Evolutionary conservation across 106 monocot species (phyloP), one percentile per base, ranked within the genome.

Genomic region (Allium fistulosum): DNA sequence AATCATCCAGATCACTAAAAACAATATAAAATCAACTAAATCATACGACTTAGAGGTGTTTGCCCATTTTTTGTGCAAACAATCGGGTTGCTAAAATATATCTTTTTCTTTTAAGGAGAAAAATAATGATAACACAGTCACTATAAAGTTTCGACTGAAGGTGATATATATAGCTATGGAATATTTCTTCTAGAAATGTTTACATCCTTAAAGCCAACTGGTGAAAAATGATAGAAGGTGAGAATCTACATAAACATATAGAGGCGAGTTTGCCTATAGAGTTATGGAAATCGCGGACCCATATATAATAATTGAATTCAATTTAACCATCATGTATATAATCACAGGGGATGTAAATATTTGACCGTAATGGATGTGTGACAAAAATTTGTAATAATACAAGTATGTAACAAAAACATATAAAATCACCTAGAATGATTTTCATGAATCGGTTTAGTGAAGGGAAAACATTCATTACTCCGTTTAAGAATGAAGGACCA

Each of bases 401-500:
- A 37, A 37, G 37, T 37, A 5, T 37, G 1, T 37, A 1, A 37
- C 37, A 2, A 37, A 37, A 37, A 37, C 37, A 37, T 37, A 37
- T 37, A 37, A 37, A 37, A 18, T 78, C 76, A 89, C 70, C 77
- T 85, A 61, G 87, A 90, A 94, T 87, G 48, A 78, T 72, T 75
- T 76, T 96, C 91, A 96, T 91, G 63, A 96, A 88, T 58, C 74
- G 59, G 11, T 80, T 86, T 51, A 88, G 37, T 7, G 88, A 88
- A 70, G 63, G 68, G 51, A 95, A 74, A 17, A 88, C 61, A 64
- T 85, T 76, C 65, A 81, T 76, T 8, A 85, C 95, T 79, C 77
- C 80, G 47, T 11, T 71, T 12, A 91, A 50, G 26, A 91, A 52
- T 14, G 86, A 91, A 75, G 83, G 79, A 6, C 63, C 59, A 62